A percentile compares a stretch with the other conserved stretches of the same genome.
phyloP scores from a whole-genome alignment of 768 basidiomycete genomes.

The Leccinum disarticulatum region DNA sequence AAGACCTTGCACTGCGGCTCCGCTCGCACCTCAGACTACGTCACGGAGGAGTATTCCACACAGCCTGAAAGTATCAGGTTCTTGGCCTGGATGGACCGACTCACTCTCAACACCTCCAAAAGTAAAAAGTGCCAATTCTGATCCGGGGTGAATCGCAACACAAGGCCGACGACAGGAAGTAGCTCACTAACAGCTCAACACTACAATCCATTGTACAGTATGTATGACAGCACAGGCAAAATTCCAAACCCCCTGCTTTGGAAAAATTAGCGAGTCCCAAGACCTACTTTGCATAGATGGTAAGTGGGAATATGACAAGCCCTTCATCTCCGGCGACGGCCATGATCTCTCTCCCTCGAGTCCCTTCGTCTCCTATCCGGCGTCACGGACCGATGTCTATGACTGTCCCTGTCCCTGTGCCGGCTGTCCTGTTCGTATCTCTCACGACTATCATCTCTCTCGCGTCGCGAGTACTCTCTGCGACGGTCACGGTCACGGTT shows the following conservation, averaged over 20 bases:
- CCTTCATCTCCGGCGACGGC: constrained; percentile 23
- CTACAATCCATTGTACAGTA: not conserved
- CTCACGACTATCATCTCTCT: constrained; percentile 26
- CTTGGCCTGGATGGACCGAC: too few relatives aligned
- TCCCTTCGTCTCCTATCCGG: constrained; percentile 23
- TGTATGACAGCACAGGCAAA: not conserved
- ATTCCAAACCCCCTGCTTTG: not conserved
- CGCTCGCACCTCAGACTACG: too few relatives aligned
- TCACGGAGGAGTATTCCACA: too few relatives aligned
- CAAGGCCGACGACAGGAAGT: not conserved
- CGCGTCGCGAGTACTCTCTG: constrained; percentile 22
- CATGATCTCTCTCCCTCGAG: constrained; percentile 25
- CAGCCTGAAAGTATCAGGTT: too few relatives aligned
- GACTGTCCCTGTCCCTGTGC: constrained; percentile 20
- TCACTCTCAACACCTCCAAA: too few relatives aligned
- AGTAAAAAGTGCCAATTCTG: too few relatives aligned
- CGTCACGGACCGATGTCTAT: constrained; percentile 25
- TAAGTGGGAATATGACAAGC: not conserved
- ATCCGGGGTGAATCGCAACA: not conserved
- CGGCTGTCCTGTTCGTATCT: constrained; percentile 24
- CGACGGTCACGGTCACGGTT: constrained; percentile 24
- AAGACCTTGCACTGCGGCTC: too few relatives aligned
- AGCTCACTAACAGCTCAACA: too few relatives aligned
- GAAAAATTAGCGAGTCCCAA: not conserved
- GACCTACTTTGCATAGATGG: not conserved